Evolutionary conservation across 305 asterid species (phyloP).

Genomic region (Fraxinus xanthoxyloides): DNA sequence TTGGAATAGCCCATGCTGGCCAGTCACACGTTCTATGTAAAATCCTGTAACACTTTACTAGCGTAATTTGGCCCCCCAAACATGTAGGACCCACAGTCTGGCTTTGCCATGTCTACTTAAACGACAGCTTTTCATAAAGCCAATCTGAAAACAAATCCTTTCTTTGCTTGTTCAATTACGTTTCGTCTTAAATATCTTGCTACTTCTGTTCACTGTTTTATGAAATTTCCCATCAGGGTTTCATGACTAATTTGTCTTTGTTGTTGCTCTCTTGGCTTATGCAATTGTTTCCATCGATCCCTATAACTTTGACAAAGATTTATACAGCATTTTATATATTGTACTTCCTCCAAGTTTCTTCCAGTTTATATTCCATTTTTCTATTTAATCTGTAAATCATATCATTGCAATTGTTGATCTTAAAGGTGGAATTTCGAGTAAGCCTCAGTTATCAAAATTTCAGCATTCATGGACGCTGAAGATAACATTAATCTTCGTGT

Average conservation of each 20-base stretch:
- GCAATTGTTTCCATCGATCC: neutral
- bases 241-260: neutral
- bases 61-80: neutral
- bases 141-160: neutral
- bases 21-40: too few species aligned
- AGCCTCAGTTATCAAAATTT: neutral
- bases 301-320: neutral
- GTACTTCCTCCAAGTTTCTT: neutral
- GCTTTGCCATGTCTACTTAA: conserved; percentile 39
- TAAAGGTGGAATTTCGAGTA: neutral
- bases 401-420: neutral
- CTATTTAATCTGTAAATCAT: neutral
- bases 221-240: neutral
- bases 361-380: neutral
- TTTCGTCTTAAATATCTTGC: neutral
- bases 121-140: conserved; percentile 21
- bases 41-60: too few species aligned
- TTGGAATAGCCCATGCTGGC: neutral
- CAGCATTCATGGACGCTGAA: conserved; percentile 44
- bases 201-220: neutral
- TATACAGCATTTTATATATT: neutral
- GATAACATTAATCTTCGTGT: conserved; percentile 53
- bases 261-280: neutral
- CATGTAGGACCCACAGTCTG: conserved; percentile 49
- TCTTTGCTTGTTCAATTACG: neutral